These are phyloP conservation scores for Sanghuangporus sanghuang DNA, from an alignment of 1,284 basidiomycete genomes.

Conservation along the genomic window DNA sequence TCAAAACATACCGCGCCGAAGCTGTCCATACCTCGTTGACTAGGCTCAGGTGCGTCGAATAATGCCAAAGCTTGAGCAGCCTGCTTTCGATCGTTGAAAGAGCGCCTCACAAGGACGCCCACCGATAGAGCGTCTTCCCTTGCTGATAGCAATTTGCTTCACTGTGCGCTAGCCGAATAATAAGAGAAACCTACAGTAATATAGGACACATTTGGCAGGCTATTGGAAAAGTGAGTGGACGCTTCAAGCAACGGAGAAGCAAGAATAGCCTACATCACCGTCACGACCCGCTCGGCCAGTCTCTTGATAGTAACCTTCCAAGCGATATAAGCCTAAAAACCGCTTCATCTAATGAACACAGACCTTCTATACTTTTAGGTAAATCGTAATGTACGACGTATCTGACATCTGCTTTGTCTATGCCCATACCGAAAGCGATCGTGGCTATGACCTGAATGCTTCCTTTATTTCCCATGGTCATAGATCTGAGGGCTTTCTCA, in stretches of 20 bases:
- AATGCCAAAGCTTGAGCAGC: conserved; percentile 17
- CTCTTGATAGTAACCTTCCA: conserved; percentile 81
- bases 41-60: conserved; percentile 43
- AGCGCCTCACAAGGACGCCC: conserved; percentile 46
- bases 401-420: conserved; percentile 81
- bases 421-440: conserved; percentile 86
- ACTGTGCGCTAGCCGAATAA: not conserved
- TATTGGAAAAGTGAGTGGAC: conserved; percentile 27
- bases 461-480: not conserved
- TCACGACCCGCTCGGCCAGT: conserved; percentile 87
- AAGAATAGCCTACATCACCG: conserved; percentile 49
- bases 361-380: conserved; percentile 81
- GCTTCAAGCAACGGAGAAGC: not conserved
- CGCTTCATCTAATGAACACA: not conserved
- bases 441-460: conserved; percentile 45
- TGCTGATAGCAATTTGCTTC: conserved; percentile 38
- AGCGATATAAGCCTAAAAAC: not conserved
- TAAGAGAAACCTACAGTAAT: conserved; percentile 57
- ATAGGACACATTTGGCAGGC: conserved; percentile 77
- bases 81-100: conserved; percentile 37
- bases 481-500: conserved; percentile 31
- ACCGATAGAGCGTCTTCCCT: conserved; percentile 67
- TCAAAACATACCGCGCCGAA: conserved; percentile 48
- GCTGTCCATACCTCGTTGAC: conserved; percentile 62
- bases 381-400: conserved; percentile 78